Evolutionary conservation across 176 grass and related monocot species (phyloP), one percentile per base, ranked within the genome.

Genomic region (Eleusine indica): DNA sequence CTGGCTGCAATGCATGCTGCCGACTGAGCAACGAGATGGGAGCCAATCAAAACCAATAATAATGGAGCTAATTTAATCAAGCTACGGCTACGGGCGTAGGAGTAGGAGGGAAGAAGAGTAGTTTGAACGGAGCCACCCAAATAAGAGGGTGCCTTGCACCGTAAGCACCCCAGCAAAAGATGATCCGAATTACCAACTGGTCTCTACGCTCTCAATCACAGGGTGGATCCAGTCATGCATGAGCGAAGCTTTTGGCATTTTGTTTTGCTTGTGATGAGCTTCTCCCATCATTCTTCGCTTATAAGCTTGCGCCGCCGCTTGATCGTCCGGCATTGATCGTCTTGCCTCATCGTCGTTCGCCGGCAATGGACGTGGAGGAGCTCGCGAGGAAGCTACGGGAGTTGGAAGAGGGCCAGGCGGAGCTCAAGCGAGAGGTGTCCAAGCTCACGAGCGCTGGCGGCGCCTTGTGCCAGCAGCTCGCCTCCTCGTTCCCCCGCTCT

Each of bases 321-420:
- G 49, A 52, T 52, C 32, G 32, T 32, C 49, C 49, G 49, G 44
- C 44, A 46, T 46, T 46, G 44, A 32, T 46, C 44, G 7, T 52
- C 49, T 16, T 13, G 15, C 49, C 49, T 16, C 49, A 1, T 52
- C 57, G 40, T 42, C 12, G 32, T 35, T 35, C 32, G 43, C 22
- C 37, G 41, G 64, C 40, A 0, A 97, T 93, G 94, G 91, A 86
- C 17, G 77, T 41, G 6, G 87, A 86, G 21, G 83, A 87, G 66
- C 83, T 97, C 3, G 9, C 87, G 49, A 92, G 71, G 88, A 97
- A 92, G 83, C 66, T 94, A 61, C 58, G 73, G 42, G 78, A 81
- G 74, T 90, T 94, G 68, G 90, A 94, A 77, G 86, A 60, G 1
- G 84, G 86, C 4, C 95, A 94, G 8, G 88, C 88, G 0, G 76